Evolutionary conservation across 257 asterid species (phyloP), one percentile per base, ranked within the genome.

Genomic region (Scutellaria baicalensis): DNA sequence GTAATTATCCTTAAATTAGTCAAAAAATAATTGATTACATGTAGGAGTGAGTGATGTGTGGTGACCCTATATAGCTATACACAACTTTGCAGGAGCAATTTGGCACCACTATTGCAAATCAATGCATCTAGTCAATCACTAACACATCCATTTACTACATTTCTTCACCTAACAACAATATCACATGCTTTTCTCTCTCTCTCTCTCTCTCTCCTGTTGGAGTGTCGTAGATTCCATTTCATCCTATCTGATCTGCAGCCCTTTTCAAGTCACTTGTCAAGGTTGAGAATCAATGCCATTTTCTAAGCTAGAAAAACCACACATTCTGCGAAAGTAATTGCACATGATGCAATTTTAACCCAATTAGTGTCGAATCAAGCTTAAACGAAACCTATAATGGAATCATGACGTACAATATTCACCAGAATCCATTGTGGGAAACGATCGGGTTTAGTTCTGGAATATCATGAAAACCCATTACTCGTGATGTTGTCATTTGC

Each of bases 341-440:
- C 5, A 20, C 31, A 18, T 45, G 35, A 61, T 40, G 51, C n/a
- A 59, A 14, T 39, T 9, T n/a, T 3, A 21, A 2, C 33, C 17
- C 23, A 11, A 20, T 75, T 56, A 27, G 33, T 27, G 4, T 27
- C 4, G 0, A 27, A 27, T 27, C 33, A 27, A 27, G 33, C 33
- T 27, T 27, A 27, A 27, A 27, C 33, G 4, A 27, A 5, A 66
- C 74, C 74, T 1, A 21, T 21, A 44, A 33, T 45, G 33, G 4
- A 39, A 33, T 8, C 27, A 17, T 10, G 54, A 9, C 12, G 48
- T 49, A 39, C 8, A n/a, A n/a, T n/a, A 64, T 58, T 70, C 75
- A 70, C 17, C 74, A n/a, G n/a, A n/a, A n/a, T 52, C 80, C 69
- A 58, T 81, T 66, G 72, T 68, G 77, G 66, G 66, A 31, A 36